phyloP scores from a whole-genome alignment of 805 yeast genomes.

The Candida cerambycidarum region DNA sequence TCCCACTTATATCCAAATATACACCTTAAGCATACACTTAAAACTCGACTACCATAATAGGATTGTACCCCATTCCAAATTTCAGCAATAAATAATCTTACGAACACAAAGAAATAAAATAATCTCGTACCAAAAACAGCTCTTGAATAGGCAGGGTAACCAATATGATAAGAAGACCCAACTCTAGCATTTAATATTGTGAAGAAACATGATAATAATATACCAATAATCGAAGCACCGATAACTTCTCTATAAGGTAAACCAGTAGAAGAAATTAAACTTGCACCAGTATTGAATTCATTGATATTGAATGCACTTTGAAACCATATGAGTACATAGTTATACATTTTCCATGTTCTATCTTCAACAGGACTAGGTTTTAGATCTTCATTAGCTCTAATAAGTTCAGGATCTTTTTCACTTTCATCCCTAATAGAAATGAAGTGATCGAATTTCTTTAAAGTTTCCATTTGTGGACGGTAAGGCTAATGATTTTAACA shows the following conservation, averaged over 20 bases:
- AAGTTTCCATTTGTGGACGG: background rate
- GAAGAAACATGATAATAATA: slow-evolving; percentile 13
- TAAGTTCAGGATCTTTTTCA: slow-evolving; percentile 8
- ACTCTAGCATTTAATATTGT: slow-evolving; percentile 15
- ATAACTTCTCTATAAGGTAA: slow-evolving; percentile 16
- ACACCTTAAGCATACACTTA: slow-evolving; percentile 10
- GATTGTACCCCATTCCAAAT: slow-evolving; percentile 16
- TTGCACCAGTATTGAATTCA: slow-evolving; percentile 16
- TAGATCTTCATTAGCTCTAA: slow-evolving; percentile 14
- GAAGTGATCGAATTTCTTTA: slow-evolving; percentile 12
- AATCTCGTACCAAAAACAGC: slow-evolving; percentile 14
- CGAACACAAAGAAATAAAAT: slow-evolving; percentile 14
- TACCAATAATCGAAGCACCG: slow-evolving; percentile 13
- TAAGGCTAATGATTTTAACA: background rate
- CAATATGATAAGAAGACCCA: slow-evolving; percentile 16
- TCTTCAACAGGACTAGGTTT: slow-evolving; percentile 16
- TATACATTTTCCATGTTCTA: slow-evolving; percentile 15
- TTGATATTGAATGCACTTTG: slow-evolving; percentile 14
- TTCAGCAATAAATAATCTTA: slow-evolving; percentile 13
- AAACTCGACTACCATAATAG: slow-evolving; percentile 11
- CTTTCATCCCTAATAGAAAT: slow-evolving; percentile 13
- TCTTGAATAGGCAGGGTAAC: slow-evolving; percentile 13
- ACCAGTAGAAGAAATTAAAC: slow-evolving; percentile 12
- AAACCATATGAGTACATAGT: slow-evolving; percentile 15
- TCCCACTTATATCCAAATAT: slow-evolving; percentile 15